phyloP scores from a whole-genome alignment of 345 rosid genomes.

The Hibiscus trionum region DNA sequence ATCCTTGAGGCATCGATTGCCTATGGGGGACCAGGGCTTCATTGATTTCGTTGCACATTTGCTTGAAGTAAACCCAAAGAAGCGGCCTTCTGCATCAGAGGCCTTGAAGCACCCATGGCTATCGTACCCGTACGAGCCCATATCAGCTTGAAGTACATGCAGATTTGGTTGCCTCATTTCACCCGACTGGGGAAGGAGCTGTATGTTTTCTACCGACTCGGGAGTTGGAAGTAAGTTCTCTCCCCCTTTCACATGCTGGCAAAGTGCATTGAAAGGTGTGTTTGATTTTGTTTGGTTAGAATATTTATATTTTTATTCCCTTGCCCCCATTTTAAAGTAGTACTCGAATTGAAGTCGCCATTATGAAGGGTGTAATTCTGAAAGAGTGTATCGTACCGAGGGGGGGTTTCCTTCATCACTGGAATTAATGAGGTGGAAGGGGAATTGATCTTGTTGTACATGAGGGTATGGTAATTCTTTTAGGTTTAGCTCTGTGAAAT shows the following conservation, averaged over 20 bases:
- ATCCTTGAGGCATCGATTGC: conserved; percentile 77
- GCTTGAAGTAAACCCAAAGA: conserved; percentile 85
- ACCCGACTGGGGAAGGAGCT: conserved; percentile 21
- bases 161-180: conserved; percentile 1
- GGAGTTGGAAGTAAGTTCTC: background rate
- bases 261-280: conserved; percentile 21
- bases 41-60: conserved; percentile 77
- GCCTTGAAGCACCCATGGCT: conserved; percentile 97
- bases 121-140: conserved; percentile 81
- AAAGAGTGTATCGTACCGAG: background rate
- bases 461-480: background rate
- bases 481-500: conserved; percentile 2
- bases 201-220: conserved; percentile 11
- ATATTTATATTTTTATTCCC: background rate
- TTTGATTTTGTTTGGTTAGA: conserved; percentile 19
- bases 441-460: background rate
- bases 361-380: background rate
- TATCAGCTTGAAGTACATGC: conserved; percentile 52
- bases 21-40: conserved; percentile 99
- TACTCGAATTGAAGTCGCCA: background rate
- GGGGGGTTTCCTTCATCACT: background rate
- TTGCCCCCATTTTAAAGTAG: background rate
- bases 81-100: conserved; percentile 81
- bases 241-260: conserved; percentile 16
- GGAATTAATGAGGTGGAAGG: background rate